These are phyloP conservation scores for Helotiales sp. DNA, from an alignment of 2,329 filamentous ascomycete species.

Conservation along the genomic window DNA sequence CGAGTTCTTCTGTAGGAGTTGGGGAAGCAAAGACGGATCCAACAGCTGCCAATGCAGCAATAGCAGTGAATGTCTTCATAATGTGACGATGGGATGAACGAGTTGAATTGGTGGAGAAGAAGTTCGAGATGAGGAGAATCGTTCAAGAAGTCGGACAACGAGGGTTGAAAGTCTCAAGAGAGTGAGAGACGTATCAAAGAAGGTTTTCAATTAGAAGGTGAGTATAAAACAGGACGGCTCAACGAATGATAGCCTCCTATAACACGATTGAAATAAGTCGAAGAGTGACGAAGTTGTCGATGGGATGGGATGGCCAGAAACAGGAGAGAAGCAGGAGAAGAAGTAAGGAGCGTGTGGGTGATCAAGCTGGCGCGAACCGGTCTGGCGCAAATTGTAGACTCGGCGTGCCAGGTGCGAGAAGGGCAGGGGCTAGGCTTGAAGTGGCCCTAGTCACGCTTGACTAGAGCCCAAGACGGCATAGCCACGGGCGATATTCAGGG, in stretches of 20 bases:
- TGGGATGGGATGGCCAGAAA: background rate
- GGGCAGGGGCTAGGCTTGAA: background rate
- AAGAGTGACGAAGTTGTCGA: background rate
- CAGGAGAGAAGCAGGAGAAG: background rate
- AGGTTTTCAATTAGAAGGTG: slow-evolving; percentile 15
- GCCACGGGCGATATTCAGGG: background rate
- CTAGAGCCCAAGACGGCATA: background rate
- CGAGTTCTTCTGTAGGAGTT: slow-evolving; percentile 21
- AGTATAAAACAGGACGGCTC: slow-evolving; percentile 12
- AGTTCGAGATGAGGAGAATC: background rate
- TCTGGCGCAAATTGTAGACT: background rate
- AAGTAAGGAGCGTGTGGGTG: background rate
- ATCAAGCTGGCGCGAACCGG: background rate
- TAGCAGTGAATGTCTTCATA: slow-evolving; percentile 33
- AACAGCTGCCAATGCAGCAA: slow-evolving; percentile 31
- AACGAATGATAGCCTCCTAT: slow-evolving; percentile 19
- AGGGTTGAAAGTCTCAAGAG: slow-evolving; percentile 21
- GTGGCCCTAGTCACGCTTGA: background rate
- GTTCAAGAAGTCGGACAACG: slow-evolving; percentile 11
- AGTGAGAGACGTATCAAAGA: slow-evolving; percentile 24
- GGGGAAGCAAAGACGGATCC: slow-evolving; percentile 22
- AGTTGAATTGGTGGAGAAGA: background rate
- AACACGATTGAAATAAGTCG: background rate
- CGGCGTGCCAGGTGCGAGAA: no score
- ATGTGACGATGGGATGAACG: slow-evolving; percentile 13